Base-by-base conservation (phyloP, 495 filamentous ascomycete genomes). In the Pseudotulostoma volvatum region DNA sequence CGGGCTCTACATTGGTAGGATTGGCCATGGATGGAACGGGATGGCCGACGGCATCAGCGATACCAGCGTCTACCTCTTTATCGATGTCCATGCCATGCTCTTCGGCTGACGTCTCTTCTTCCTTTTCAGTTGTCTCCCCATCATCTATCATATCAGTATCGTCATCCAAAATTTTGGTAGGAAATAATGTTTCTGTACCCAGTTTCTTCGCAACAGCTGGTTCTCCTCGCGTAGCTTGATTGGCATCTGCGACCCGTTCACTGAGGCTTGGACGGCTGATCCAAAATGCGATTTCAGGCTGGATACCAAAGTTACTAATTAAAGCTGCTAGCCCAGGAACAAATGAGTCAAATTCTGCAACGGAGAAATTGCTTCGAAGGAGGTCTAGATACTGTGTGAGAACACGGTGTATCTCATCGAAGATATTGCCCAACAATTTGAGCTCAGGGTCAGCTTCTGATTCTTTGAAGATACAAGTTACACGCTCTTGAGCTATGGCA, bases 361-460 rank as follows among this genome's bases (percentile, higher is more conserved):
- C 61, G 0, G 78, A 64, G 9, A 96, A 53, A 49, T 83, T 86
- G 50, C 72, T 83, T 41, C 80, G 76, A 34, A 99, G 67, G 11
- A 96, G 61, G 48, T 96, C 90, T 9, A 96, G 65, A 49, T 90
- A 96, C 47, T 94, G 88, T 13, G 71, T 69, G 7, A 96, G 70
- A 30, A 88, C 72, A 18, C 75, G 70, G 44, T 93, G 83, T 18
- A 93, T 80, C 53, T 92, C 84, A 49, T 99, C 92, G 36, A 92
- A 76, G 36, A 93, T 72, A 40, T 81, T 79, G 5, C 81, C 79
- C 9, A 95, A 52, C 19, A 90, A 67, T 50, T 96, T 99, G 17
- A 79, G 55, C 45, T 84, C 81, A 1, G 78, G 75, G 16, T 75
- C 70, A 19, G 63, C 61, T 32, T 82, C 74, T 4, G 70, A 59